Base-by-base conservation (phyloP, 495 filamentous ascomycete genomes). In the Neohortaea acidophila region DNA sequence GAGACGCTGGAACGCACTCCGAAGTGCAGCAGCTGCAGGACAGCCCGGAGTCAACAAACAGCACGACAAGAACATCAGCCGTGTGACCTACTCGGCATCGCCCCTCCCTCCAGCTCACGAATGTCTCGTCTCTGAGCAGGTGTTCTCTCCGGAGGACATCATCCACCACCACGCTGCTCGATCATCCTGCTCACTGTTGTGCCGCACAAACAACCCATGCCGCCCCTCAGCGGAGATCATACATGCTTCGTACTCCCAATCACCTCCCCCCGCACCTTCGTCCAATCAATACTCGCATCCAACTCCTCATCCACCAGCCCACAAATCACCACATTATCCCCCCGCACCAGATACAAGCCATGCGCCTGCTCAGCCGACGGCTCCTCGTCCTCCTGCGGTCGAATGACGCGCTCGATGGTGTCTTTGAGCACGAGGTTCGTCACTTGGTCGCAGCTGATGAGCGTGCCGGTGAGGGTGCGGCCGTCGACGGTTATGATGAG, bases 401-500 rank as follows among this genome's bases (percentile, higher is more conserved):
- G 75, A 45, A 97, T 93, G 27, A 94, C 77, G 41, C 89, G 79
- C 56, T 97, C 91, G 50, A 85, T 68, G 2, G 89, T 84, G 39
- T 83, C 62, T 20, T 72, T 67, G 8, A 97, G 75, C 17, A 96
- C 86, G 44, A 96, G 64, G 59, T 97, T 97, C 29, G 89, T 96
- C 42, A 79, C 70, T 57, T 92, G 79, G 59, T 97, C 89, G 52
- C 77, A 81, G n/a, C 79, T 80, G 28, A 87, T 62, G 15, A 97
- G 76, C 1, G 63, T 80, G 21, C 89, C 89, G 38, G 81, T 73
- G 26, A 96, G 66, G 12, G 77, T 91, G 48, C 89, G 81, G 36
- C 87, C 89, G 59, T 96, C 91, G 44, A 80, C 78, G 30, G 89
- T 97, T 49, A 97, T 65, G 51, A 97, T 76, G 34, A 84, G 68